phyloP scores from a whole-genome alignment of 1,139 yeast genomes.

The Lodderomyces elongisporus region DNA sequence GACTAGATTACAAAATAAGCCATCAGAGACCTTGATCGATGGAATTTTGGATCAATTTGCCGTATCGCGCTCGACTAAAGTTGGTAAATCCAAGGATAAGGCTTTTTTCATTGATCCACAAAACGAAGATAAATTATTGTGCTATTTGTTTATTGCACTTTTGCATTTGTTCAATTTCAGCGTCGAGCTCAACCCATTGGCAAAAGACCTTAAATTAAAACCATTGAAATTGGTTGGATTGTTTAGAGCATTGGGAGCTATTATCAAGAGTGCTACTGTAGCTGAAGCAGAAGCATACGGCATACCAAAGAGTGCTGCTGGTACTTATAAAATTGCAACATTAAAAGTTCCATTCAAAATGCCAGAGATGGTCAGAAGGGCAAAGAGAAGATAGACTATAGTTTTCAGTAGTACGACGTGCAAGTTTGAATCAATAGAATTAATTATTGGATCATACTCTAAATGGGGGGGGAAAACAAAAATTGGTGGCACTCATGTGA shows the following conservation, averaged over 20 bases:
- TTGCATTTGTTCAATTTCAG: slow-evolving; percentile 73
- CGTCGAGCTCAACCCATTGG: slow-evolving; percentile 74
- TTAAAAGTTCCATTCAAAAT: slow-evolving; percentile 85
- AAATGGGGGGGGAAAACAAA: background rate
- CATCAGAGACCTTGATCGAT: slow-evolving; percentile 70
- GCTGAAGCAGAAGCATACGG: slow-evolving; percentile 82
- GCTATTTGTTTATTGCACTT: slow-evolving; percentile 68
- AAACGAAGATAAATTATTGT: slow-evolving; percentile 78
- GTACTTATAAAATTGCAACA: slow-evolving; percentile 71
- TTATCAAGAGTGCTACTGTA: slow-evolving; percentile 67
- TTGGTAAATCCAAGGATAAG: slow-evolving; percentile 71
- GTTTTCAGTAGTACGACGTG: too few relatives aligned
- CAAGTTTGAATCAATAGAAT: too few relatives aligned
- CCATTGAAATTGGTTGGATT: slow-evolving; percentile 68
- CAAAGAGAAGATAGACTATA: slow-evolving; percentile 6
- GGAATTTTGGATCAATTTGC: slow-evolving; percentile 70
- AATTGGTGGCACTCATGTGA: background rate
- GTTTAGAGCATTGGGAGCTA: slow-evolving; percentile 79
- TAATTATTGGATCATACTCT: too few relatives aligned
- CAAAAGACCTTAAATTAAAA: slow-evolving; percentile 78
- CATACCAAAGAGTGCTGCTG: slow-evolving; percentile 60
- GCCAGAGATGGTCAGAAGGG: slow-evolving; percentile 77
- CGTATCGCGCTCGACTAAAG: slow-evolving; percentile 55
- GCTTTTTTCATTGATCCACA: slow-evolving; percentile 78
- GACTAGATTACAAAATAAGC: slow-evolving; percentile 55